These are phyloP conservation scores for Saccharomycopsis synnaedendra DNA, from an alignment of 805 yeast species.

Conservation along the genomic window DNA sequence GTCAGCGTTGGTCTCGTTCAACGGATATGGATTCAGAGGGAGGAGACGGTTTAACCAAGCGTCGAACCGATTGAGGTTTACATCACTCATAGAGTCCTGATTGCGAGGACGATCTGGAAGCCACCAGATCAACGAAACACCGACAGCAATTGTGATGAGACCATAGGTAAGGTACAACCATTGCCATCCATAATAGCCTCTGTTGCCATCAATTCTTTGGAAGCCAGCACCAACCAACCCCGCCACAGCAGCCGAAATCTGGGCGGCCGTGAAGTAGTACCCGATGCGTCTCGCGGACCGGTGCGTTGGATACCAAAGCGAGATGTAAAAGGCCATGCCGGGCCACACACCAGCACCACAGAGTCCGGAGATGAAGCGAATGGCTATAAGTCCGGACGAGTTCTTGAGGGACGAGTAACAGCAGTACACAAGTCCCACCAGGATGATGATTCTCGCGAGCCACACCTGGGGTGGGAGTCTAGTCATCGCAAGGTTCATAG, in stretches of 20 bases:
- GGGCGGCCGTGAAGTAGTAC: conserved; percentile 86
- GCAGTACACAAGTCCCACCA: conserved; percentile 68
- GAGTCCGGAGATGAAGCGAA: conserved; percentile 61
- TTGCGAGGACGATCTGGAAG: conserved; percentile 65
- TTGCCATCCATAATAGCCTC: conserved; percentile 74
- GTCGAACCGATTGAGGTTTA: conserved; percentile 8
- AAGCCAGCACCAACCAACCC: conserved; percentile 83
- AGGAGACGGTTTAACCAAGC: conserved; percentile 15
- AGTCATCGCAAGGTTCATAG: conserved; percentile 84
- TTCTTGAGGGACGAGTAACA: conserved; percentile 57
- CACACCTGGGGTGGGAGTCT: conserved; percentile 73
- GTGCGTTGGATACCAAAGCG: conserved; percentile 77
- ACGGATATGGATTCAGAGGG: conserved; percentile 28
- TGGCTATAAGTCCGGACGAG: conserved; percentile 53
- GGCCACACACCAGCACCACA: conserved; percentile 90
- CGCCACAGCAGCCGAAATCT: conserved; percentile 80
- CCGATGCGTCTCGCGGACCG: conserved; percentile 73
- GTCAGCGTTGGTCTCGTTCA: conserved; percentile 38
- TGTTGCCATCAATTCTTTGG: conserved; percentile 64
- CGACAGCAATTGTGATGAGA: conserved; percentile 49
- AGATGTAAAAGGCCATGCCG: conserved; percentile 73
- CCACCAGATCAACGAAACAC: conserved; percentile 67
- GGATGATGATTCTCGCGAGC: conserved; percentile 66
- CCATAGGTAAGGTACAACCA: conserved; percentile 82
- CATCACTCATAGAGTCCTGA: not conserved